phyloP scores from a whole-genome alignment of 805 yeast species.

The Candida boleticola region DNA sequence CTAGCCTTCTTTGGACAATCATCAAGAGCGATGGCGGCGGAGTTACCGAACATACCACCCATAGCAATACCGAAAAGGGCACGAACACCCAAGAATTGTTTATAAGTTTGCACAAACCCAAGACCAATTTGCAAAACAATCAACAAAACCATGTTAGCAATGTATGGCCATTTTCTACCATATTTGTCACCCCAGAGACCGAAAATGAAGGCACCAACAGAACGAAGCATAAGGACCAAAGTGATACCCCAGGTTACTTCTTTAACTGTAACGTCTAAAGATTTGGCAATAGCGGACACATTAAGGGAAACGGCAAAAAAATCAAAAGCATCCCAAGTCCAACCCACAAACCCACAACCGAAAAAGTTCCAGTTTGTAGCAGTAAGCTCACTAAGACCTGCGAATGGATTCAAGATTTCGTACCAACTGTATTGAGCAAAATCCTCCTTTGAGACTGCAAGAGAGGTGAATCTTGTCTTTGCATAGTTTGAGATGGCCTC shows the following conservation, averaged over 20 bases:
- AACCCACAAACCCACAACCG: constrained; percentile 50
- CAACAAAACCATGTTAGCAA: constrained; percentile 44
- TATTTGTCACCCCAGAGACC: constrained; percentile 59
- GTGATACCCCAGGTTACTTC: constrained; percentile 68
- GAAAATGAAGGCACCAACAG: constrained; percentile 63
- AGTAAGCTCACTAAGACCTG: constrained; percentile 48
- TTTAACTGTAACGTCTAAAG: constrained; percentile 44
- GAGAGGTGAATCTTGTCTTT: constrained; percentile 46
- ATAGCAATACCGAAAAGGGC: constrained; percentile 58
- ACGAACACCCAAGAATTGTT: constrained; percentile 60
- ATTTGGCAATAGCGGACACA: constrained; percentile 45
- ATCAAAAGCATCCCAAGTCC: constrained; percentile 70
- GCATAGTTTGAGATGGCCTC: constrained; percentile 34
- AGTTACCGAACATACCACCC: constrained; percentile 58
- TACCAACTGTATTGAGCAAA: constrained; percentile 31
- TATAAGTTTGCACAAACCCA: constrained; percentile 56
- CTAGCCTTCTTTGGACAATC: constrained; percentile 52
- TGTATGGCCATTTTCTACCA: constrained; percentile 61
- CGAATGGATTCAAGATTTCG: constrained; percentile 60
- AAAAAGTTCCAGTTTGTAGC: constrained; percentile 58
- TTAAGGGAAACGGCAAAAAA: constrained; percentile 58
- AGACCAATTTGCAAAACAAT: constrained; percentile 59
- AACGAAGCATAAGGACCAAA: constrained; percentile 63
- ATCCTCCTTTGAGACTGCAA: constrained; percentile 47
- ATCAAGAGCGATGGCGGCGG: constrained; percentile 53